These are phyloP conservation scores for Alternaria rosae DNA, from an alignment of 2,329 filamentous ascomycete species.

Conservation along the genomic window DNA sequence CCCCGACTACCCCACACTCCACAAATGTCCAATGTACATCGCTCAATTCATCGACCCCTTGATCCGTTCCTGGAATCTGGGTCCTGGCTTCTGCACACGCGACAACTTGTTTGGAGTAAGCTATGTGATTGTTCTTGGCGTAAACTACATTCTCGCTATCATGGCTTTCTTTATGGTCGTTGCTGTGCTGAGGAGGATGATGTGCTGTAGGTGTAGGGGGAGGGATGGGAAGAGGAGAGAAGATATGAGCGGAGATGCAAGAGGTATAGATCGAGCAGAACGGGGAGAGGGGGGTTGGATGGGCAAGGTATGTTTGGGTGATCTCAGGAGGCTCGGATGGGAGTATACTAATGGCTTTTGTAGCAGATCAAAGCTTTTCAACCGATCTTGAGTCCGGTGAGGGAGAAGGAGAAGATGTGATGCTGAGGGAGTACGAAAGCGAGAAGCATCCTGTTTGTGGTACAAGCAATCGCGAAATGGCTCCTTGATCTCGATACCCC, in stretches of 20 bases:
- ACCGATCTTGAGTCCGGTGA: not conserved
- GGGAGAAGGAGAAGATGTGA: not conserved
- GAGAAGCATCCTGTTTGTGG: not conserved
- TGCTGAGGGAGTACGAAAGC: not conserved
- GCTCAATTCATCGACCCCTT: not conserved
- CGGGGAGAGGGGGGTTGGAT: not conserved
- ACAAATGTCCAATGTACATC: not conserved
- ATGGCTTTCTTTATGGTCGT: not conserved
- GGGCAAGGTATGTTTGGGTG: not conserved
- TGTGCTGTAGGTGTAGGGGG: not conserved
- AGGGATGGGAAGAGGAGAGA: not conserved
- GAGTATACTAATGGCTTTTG: not conserved
- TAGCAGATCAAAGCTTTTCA: not conserved
- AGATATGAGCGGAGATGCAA: not conserved
- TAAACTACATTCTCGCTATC: not conserved
- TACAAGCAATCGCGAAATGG: not conserved
- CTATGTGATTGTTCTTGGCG: not conserved
- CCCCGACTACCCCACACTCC: not conserved
- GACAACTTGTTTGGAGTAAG: not conserved
- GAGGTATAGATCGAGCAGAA: not conserved
- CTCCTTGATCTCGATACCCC: not conserved
- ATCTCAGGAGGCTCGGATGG: not conserved
- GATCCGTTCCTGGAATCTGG: not conserved
- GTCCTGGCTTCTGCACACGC: not conserved
- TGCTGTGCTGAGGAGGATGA: not conserved